Percentiles rank a stretch among this genome's conserved stretches.
phyloP scores from a whole-genome alignment of 1,284 basidiomycete species.

The Cerioporus squamosus region DNA sequence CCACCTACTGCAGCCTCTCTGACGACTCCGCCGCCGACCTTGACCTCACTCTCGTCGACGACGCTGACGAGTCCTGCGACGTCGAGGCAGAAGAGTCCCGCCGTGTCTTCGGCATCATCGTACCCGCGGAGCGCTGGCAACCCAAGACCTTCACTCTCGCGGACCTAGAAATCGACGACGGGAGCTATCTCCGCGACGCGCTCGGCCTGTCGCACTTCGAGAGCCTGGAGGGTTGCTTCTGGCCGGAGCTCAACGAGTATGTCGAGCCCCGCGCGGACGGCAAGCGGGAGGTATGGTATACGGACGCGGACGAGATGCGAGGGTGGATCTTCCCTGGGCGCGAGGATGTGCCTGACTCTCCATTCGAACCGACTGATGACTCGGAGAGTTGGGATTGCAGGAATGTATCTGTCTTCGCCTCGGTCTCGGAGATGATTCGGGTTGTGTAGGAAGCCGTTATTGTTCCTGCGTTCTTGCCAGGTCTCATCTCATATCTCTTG shows the following conservation, averaged over 20 bases:
- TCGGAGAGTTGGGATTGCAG: not conserved
- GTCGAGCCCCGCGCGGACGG: not conserved
- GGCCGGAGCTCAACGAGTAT: not conserved
- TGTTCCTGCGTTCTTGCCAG: no score
- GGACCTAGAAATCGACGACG: constrained; percentile 6
- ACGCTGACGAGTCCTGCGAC: not conserved
- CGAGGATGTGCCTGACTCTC: not conserved
- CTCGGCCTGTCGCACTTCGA: not conserved
- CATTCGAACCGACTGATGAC: not conserved
- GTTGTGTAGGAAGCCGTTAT: no score
- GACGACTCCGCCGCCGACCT: not conserved
- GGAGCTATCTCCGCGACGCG: constrained; percentile 3
- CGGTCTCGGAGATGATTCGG: no score
- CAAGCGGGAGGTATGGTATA: not conserved
- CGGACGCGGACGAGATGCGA: constrained; percentile 3
- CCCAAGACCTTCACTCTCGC: not conserved
- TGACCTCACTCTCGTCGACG: not conserved
- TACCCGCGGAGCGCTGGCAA: not conserved
- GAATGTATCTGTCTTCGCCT: not conserved
- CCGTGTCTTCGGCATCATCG: not conserved
- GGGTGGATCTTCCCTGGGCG: constrained; percentile 1
- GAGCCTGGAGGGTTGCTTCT: not conserved
- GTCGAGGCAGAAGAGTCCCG: not conserved
- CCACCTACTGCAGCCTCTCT: no score
- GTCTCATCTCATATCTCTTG: no score